Percentiles rank a stretch among this genome's conserved stretches.
These are phyloP conservation scores for Penicillium sp. DNA, from an alignment of 2,329 filamentous ascomycete genomes.

Conservation along the genomic window DNA sequence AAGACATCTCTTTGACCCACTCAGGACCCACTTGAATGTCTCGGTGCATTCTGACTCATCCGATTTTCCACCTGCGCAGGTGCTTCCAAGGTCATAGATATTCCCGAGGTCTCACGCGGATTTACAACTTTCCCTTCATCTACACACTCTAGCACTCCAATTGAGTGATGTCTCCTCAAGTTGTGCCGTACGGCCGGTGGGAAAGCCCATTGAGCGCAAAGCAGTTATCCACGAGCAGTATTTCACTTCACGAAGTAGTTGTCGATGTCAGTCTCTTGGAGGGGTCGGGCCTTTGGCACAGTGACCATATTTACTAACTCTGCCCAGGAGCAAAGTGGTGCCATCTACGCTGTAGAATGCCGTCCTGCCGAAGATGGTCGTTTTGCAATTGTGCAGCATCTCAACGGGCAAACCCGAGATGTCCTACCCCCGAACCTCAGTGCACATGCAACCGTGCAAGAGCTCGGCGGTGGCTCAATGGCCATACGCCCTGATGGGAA, in stretches of 20 bases:
- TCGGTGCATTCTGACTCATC: too few relatives aligned
- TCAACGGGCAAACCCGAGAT: constrained; percentile 35
- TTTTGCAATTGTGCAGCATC: constrained; percentile 48
- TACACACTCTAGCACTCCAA: neutral
- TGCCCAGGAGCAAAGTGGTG: constrained; percentile 24
- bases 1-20: too few relatives aligned
- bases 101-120: neutral
- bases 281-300: neutral
- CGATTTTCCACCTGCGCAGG: too few relatives aligned
- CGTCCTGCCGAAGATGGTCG: constrained; percentile 44
- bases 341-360: constrained; percentile 39
- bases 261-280: constrained; percentile 26
- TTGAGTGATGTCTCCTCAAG: neutral
- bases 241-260: constrained; percentile 34
- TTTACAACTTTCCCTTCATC: neutral
- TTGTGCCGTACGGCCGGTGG: constrained; percentile 41
- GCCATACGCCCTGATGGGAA: constrained; percentile 40
- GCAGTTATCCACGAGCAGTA: constrained; percentile 33
- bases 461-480: constrained; percentile 55
- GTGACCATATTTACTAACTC: constrained; percentile 1
- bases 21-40: too few relatives aligned
- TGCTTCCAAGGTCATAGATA: too few relatives aligned
- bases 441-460: constrained; percentile 52
- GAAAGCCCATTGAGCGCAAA: constrained; percentile 41
- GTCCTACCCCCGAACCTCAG: constrained; percentile 49